Base-by-base conservation (phyloP, 2,329 filamentous ascomycete genomes). In the Atkinsonella hypoxylon region DNA sequence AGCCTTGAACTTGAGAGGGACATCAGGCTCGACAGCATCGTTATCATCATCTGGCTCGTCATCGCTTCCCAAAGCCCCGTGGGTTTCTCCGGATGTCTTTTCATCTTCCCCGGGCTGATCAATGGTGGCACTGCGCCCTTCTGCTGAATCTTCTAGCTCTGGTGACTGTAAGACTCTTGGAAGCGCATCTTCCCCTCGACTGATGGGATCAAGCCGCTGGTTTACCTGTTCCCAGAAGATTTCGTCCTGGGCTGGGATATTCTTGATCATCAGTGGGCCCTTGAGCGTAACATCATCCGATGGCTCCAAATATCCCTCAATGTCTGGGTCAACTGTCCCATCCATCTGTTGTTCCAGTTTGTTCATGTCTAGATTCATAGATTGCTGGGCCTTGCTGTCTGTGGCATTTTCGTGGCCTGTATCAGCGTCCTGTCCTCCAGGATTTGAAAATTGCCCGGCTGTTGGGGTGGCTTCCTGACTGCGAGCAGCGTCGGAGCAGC, bases 181-280 rank as follows among this genome's bases (percentile, higher is more conserved):
- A 0, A 74, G 64, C 1, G 71, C 67, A 38, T 76, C 70, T 18
- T 70, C 64, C 13, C 68, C 70, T 48, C 67, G 70, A 51, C 71
- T 70, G 41, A 76, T 72, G 40, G 72, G 68, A 51, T 75, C 69
- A 2, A 81, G 67, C 59, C 74, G 79, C 58, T 76, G 69, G 38
- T 74, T 71, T 15, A 81, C 61, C 52, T 66, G 65, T 43, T 66
- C 65, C 47, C 76, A 72, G 54, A 81, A 81, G 20, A 74, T 64
- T 56, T 79, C 77, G 52, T 81, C 77, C 46, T 77, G 69, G 1
- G 73, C 74, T 1, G 76, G 76, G 52, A 76, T 73, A 54, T 81
- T 81, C 52, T 71, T 69, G 38, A 81, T 66, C 65, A 75, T 76
- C 47, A 80, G 57, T 9, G 77, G 77, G 0, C 75, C 77, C 49